Evolutionary conservation across 148 eudicot genomes (phyloP).

Genomic region (Diospyros kaki): DNA sequence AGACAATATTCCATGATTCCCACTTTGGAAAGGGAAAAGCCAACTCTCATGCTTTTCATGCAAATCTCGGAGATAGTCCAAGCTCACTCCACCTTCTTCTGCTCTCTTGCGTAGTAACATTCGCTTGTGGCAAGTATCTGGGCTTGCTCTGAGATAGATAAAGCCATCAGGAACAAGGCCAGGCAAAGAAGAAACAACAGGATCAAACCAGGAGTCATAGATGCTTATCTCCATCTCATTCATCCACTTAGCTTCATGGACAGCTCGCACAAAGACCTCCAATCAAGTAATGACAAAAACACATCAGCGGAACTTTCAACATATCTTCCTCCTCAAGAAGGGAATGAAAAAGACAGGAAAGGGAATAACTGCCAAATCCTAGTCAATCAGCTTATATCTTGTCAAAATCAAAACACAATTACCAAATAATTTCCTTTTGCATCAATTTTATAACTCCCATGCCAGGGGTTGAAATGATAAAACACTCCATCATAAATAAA

Average conservation of each 20-base stretch:
- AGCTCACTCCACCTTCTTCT: slow-evolving; percentile 87
- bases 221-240: slow-evolving; percentile 97
- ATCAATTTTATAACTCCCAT: background rate
- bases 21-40: slow-evolving; percentile 77
- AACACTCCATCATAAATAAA: background rate
- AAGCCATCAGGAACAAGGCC: slow-evolving; percentile 95
- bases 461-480: background rate
- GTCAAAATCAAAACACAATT: background rate
- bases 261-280: slow-evolving; percentile 97
- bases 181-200: slow-evolving; percentile 85
- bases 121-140: slow-evolving; percentile 94
- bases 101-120: slow-evolving; percentile 84
- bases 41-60: slow-evolving; percentile 98
- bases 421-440: slow-evolving; percentile 1
- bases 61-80: slow-evolving; percentile 76
- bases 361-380: background rate
- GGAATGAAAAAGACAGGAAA: background rate
- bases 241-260: slow-evolving; percentile 99
- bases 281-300: slow-evolving; percentile 11
- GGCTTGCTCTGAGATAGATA: slow-evolving; percentile 94
- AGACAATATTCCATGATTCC: slow-evolving; percentile 70
- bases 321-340: background rate
- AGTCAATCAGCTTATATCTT: background rate
- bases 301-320: slow-evolving; percentile 24
- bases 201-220: slow-evolving; percentile 97